These are phyloP conservation scores for Mycena galopus DNA, from an alignment of 768 basidiomycete genomes.

Conservation along the genomic window DNA sequence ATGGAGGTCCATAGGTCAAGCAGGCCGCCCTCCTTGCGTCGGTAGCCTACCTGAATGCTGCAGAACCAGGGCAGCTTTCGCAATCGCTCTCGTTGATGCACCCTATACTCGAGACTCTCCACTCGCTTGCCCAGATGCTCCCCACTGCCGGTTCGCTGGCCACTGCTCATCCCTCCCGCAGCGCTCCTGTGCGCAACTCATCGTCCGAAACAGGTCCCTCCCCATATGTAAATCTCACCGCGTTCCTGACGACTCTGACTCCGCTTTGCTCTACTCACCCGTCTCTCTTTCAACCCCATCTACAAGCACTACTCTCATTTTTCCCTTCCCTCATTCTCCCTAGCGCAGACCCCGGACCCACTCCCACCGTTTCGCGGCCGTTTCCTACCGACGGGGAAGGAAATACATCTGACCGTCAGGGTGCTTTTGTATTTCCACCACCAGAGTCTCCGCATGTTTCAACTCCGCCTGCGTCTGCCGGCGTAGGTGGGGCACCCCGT, in stretches of 20 bases:
- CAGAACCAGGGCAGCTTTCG: constrained; percentile 70
- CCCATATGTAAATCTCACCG: constrained; percentile 63
- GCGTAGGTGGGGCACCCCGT: constrained; percentile 58
- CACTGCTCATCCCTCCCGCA: constrained; percentile 33
- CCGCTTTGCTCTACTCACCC: constrained; percentile 79
- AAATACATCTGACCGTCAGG: constrained; percentile 42
- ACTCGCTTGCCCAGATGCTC: constrained; percentile 60
- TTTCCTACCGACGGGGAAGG: constrained; percentile 50
- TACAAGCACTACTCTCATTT: constrained; percentile 76
- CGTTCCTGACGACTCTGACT: constrained; percentile 76
- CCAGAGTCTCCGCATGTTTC: constrained; percentile 32
- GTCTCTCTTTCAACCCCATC: constrained; percentile 79
- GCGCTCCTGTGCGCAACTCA: constrained; percentile 38
- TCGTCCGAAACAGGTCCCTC: constrained; percentile 44
- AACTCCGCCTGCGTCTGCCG: constrained; percentile 63
- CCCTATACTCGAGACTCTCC: constrained; percentile 83
- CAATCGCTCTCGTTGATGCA: constrained; percentile 72
- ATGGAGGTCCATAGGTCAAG: constrained; percentile 64
- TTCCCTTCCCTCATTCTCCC: constrained; percentile 81
- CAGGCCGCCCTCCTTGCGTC: constrained; percentile 79
- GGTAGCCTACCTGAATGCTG: constrained; percentile 75
- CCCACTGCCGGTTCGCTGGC: constrained; percentile 45
- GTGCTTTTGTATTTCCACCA: constrained; percentile 58
- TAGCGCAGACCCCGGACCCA: constrained; percentile 60
- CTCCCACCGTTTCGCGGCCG: constrained; percentile 62